Base-by-base conservation (phyloP, 192 early-diverging fungal genomes). In the Backusella morwellensis region DNA sequence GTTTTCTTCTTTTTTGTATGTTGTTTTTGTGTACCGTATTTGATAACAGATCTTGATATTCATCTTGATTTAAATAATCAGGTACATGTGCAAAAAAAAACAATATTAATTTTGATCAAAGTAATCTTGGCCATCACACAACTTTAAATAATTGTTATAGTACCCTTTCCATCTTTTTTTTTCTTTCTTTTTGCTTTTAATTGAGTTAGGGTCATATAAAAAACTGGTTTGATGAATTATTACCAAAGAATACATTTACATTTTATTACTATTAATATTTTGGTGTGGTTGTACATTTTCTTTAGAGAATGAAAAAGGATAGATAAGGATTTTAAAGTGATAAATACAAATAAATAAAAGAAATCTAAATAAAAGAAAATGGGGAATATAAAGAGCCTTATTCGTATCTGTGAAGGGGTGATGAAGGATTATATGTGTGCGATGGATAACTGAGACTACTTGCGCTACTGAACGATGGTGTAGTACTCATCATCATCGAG, bases 341-440 rank as follows among this genome's bases (percentile, higher is more conserved):
- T 59, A 59, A 59, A 59, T 59, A 59, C 23, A 59, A 23, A 26
- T 23, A 59, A 59, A 59, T 59, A 26, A 63, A 26, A 63, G 4
- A 12, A 14, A 12, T n/a, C n/a, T 50, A n/a, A 50, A 6, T 4
- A 7, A 29, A 29, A 63, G 12, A 29, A 63, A 56, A 21, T 23
- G 7, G 9, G 21, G 3, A 23, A 56, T n/a, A 56, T 11, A 59
- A 59, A 12, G 8, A 29, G 11, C 26, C 23, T 72, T 72, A 72
- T 50, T 72, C 70, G 29, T 72, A 50, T 29, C 41, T 41, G 8
- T 72, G 70, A 41, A 72, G 40, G 3, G 42, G 70, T 19, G 70
- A 72, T 17, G 70, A 72, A 21, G 40, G 41, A 17, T 72, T 72
- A 72, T 72, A 72, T 7, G 15, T 17, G 21, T 72, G 29, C 34